Percentiles rank a stretch among this genome's conserved stretches.
Conservation (phyloP, 192 early-diverging fungal species). For the Pecoramyces ruminantium region DNA sequence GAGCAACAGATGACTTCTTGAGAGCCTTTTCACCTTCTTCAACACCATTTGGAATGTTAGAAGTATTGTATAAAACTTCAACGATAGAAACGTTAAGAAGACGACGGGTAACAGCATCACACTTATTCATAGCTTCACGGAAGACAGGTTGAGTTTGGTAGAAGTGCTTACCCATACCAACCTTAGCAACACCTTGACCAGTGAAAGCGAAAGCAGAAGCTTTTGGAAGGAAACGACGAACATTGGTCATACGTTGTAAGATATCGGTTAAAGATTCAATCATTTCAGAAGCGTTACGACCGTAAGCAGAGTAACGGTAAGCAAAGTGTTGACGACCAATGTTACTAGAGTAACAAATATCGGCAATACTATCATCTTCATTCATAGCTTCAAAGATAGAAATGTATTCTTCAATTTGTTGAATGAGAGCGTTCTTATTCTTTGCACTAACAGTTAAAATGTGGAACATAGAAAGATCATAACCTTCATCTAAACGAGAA, state of each 20-base stretch:
- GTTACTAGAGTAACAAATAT: background rate
- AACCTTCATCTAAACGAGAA: background rate
- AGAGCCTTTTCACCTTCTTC: background rate
- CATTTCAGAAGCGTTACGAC: background rate
- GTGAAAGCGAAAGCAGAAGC: background rate
- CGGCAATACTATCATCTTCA: background rate
- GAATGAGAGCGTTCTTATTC: background rate
- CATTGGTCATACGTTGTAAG: background rate
- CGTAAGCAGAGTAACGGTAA: background rate
- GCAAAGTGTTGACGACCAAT: background rate
- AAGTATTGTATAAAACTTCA: background rate
- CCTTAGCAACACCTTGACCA: background rate
- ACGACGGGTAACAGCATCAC: background rate
- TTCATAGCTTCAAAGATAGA: background rate
- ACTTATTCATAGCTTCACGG: background rate
- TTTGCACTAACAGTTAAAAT: conserved; percentile 6
- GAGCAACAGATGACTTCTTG: background rate
- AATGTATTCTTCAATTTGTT: background rate
- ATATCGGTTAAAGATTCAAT: background rate
- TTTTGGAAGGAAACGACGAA: background rate
- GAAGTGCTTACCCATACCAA: background rate
- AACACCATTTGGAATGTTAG: background rate
- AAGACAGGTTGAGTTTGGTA: background rate
- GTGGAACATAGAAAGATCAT: background rate
- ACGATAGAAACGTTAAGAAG: background rate